Conservation (phyloP, 352 stramenopile species). For the Phytophthora pisi region DNA sequence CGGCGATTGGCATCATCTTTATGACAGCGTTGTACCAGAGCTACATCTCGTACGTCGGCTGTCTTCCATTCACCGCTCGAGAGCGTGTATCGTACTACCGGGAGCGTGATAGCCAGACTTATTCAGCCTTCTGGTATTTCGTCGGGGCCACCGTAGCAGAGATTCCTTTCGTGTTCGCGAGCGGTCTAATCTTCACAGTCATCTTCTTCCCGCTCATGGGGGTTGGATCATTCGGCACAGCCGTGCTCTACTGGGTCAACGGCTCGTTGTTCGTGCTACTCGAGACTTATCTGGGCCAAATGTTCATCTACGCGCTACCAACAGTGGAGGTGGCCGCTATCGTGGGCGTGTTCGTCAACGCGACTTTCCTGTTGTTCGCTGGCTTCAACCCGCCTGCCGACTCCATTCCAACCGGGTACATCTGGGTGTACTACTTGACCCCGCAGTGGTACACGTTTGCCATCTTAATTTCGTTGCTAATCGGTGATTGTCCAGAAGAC, state of each 20-base stretch:
- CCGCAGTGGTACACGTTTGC: conserved; percentile 40
- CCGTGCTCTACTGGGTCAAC: conserved; percentile 50
- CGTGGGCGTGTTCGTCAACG: conserved; percentile 42
- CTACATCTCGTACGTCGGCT: conserved; percentile 65
- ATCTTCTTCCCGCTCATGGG: conserved; percentile 56
- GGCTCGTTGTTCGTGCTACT: conserved; percentile 40
- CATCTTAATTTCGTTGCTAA: conserved; percentile 37
- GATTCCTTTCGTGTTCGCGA: conserved; percentile 56
- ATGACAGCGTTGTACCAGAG: conserved; percentile 74
- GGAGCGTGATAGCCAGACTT: conserved; percentile 86
- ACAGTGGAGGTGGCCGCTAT: conserved; percentile 40
- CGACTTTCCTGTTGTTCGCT: conserved; percentile 48
- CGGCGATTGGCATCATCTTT: conserved; percentile 51
- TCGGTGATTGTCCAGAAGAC: conserved; percentile 36
- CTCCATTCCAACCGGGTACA: conserved; percentile 39
- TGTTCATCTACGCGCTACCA: conserved; percentile 40
- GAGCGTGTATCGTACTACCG: conserved; percentile 89
- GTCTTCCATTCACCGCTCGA: conserved; percentile 63
- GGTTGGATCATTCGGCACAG: conserved; percentile 38
- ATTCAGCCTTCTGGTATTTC: conserved; percentile 69
- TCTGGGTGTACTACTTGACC: conserved; percentile 45
- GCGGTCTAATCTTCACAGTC: conserved; percentile 46
- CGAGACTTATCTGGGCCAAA: conserved; percentile 41
- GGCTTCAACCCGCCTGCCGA: conserved; percentile 41
- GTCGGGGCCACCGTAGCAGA: conserved; percentile 78